Percentiles rank a stretch among this genome's conserved stretches.
Conservation (phyloP, 1,284 basidiomycete species). For the Ustilago tritici region DNA sequence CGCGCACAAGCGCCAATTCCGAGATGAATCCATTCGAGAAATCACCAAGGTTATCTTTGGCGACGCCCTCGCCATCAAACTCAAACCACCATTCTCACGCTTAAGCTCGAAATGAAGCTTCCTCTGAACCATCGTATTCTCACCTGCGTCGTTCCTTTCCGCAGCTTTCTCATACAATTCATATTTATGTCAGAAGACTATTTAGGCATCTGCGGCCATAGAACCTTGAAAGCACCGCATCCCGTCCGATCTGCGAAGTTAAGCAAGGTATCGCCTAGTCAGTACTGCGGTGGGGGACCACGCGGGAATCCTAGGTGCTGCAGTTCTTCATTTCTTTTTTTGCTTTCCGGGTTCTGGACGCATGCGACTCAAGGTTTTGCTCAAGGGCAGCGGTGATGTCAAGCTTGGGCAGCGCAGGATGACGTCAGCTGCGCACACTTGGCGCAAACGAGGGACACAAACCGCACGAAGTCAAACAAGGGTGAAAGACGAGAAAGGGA, state of each 20-base stretch:
- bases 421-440: not conserved
- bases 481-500: not conserved
- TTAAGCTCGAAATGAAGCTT: not conserved
- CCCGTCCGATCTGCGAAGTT: slow-evolving; percentile 84
- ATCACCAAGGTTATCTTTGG: not conserved
- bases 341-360: not conserved
- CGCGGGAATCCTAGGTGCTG: slow-evolving; percentile 83
- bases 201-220: slow-evolving; percentile 78
- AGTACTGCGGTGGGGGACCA: slow-evolving; percentile 87
- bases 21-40: not conserved
- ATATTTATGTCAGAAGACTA: not conserved
- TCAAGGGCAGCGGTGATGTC: not conserved
- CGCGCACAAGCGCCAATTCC: no score
- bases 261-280: slow-evolving; percentile 82
- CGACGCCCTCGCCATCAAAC: not conserved
- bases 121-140: not conserved
- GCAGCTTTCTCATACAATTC: not conserved
- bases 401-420: not conserved
- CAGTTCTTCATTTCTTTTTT: slow-evolving; percentile 69
- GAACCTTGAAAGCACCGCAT: slow-evolving; percentile 83
- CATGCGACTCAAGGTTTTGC: not conserved
- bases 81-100: not conserved
- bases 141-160: not conserved
- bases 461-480: not conserved
- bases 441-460: not conserved